Evolutionary conservation across 2,329 filamentous ascomycete species (phyloP).

Genomic region (Pseudohalonectria lignicola): DNA sequence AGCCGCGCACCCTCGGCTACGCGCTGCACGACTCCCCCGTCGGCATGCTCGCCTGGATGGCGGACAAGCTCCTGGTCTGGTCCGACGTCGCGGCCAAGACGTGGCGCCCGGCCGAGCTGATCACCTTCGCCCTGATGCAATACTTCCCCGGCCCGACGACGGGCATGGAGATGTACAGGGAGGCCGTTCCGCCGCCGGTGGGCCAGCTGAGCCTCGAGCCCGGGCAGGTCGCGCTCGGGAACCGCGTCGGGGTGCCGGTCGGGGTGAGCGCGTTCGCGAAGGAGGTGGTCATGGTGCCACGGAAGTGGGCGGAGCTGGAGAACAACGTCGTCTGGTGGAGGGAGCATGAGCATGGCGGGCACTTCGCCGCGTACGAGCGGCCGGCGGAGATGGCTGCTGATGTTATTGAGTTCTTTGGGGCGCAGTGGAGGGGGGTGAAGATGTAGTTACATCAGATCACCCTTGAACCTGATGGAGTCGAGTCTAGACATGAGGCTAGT

Average conservation of each 20-base stretch:
- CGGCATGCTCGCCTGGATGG: conserved; percentile 8
- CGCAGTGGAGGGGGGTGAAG: no score
- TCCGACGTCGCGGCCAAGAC: background rate
- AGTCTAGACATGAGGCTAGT: no score
- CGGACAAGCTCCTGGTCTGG: conserved; percentile 1
- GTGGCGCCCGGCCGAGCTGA: conserved; percentile 9
- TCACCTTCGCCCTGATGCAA: conserved; percentile 13
- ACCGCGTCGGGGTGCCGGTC: conserved; percentile 9
- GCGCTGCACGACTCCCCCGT: conserved; percentile 20
- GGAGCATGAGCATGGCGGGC: conserved; percentile 28
- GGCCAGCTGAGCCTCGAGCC: background rate
- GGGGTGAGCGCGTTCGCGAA: conserved; percentile 9
- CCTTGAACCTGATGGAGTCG: no score
- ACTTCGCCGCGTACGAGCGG: conserved; percentile 38
- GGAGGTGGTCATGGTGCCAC: conserved; percentile 26
- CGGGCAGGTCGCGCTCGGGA: background rate
- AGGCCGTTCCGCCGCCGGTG: background rate
- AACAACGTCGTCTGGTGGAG: conserved; percentile 24
- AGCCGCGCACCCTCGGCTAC: conserved; percentile 14
- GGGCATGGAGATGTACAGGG: conserved; percentile 7
- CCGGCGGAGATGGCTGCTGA: conserved; percentile 12
- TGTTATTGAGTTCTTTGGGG: background rate
- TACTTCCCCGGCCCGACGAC: conserved; percentile 11
- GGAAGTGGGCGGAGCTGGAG: conserved; percentile 18
- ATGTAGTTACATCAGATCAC: no score